Conservation (phyloP, 1,139 yeast genomes). For the Torulaspora pretoriensis region DNA sequence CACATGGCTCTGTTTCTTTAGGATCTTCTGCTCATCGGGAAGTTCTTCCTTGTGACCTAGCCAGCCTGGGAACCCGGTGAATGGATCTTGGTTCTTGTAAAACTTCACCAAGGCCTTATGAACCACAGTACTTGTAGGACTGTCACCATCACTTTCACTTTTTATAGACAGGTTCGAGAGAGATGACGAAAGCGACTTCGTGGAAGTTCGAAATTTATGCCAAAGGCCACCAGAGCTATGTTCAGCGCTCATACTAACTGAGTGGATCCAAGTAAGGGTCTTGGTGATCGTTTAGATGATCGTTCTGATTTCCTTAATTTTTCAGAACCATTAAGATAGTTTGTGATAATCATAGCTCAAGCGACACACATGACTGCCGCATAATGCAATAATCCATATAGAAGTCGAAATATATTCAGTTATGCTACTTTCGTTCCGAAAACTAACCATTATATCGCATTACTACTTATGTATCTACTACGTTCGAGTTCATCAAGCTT, state of each 20-base stretch:
- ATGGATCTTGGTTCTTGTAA: constrained; percentile 34
- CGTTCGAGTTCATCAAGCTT: too few species aligned
- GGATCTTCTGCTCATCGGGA: constrained; percentile 32
- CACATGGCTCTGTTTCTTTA: constrained; percentile 24
- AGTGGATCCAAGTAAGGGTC: too few species aligned
- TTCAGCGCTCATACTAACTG: constrained; percentile 2
- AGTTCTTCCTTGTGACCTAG: constrained; percentile 38
- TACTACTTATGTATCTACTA: too few species aligned
- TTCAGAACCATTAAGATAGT: not conserved
- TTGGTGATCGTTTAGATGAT: not conserved
- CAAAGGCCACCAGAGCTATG: constrained; percentile 28
- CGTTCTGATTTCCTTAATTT: not conserved
- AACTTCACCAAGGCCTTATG: constrained; percentile 40
- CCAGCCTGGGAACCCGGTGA: constrained; percentile 41
- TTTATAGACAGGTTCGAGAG: constrained; percentile 32
- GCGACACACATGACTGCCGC: constrained; percentile 1
- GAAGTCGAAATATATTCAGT: not conserved
- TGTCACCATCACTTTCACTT: constrained; percentile 40
- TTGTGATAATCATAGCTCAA: not conserved
- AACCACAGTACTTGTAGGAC: constrained; percentile 37
- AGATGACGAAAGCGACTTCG: constrained; percentile 33
- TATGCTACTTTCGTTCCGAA: too few species aligned
- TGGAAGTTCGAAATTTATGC: constrained; percentile 34
- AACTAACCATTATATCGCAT: too few species aligned
- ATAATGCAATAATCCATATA: not conserved